These are phyloP conservation scores for Hydnum rufescens DNA, from an alignment of 768 basidiomycete species.

Conservation along the genomic window DNA sequence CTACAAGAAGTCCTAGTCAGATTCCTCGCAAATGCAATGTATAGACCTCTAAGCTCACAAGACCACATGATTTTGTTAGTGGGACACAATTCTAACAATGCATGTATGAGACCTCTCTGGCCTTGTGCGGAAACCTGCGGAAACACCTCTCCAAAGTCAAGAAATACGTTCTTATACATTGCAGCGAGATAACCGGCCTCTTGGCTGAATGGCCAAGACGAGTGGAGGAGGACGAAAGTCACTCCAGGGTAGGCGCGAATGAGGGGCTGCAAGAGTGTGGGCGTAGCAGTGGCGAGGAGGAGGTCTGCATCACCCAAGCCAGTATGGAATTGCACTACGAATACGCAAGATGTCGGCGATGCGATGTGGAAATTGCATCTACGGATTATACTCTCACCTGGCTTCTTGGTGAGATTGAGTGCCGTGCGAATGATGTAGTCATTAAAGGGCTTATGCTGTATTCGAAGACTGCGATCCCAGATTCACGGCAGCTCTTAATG, in stretches of 20 bases:
- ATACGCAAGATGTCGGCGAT: too few relatives aligned
- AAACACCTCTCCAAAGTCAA: conserved; percentile 67
- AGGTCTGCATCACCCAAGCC: conserved; percentile 65
- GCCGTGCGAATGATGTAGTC: too few relatives aligned
- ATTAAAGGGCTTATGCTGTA: too few relatives aligned
- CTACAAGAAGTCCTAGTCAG: conserved; percentile 45
- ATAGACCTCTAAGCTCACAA: too few relatives aligned
- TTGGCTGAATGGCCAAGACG: conserved; percentile 58
- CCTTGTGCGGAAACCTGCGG: conserved; percentile 44
- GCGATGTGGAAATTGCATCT: too few relatives aligned
- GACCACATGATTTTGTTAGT: too few relatives aligned
- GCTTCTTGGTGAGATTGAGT: too few relatives aligned
- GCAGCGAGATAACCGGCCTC: conserved; percentile 62
- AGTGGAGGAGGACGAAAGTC: conserved; percentile 48
- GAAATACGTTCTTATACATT: conserved; percentile 51
- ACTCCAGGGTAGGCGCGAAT: conserved; percentile 43
- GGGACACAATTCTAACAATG: too few relatives aligned
- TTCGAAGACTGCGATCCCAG: too few relatives aligned
- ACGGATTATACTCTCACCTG: too few relatives aligned
- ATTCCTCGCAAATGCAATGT: conserved; percentile 38
- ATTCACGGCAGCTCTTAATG: too few relatives aligned
- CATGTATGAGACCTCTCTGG: too few relatives aligned
- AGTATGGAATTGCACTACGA: conserved; percentile 80
- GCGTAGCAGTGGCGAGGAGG: conserved; percentile 33
- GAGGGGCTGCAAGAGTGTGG: conserved; percentile 45